Evolutionary conservation across 1,284 basidiomycete genomes (phyloP).

Genomic region (Takashimella tepidaria): DNA sequence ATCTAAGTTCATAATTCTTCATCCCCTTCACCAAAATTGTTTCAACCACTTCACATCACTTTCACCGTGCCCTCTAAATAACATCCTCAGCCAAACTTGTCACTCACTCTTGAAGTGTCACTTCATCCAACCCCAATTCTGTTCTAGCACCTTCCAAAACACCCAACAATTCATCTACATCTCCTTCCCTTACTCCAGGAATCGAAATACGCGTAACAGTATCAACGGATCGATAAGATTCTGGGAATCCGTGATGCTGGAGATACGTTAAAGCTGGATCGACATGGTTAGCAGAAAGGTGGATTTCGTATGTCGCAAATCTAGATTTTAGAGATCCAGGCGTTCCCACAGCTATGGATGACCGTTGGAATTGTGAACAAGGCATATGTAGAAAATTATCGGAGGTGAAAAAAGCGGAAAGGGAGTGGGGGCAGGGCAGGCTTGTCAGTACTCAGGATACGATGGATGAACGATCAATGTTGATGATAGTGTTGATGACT

Average conservation of each 20-base stretch:
- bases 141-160: constrained; percentile 15
- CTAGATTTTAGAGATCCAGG: constrained; percentile 59
- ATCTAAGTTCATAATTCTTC: too few relatives aligned
- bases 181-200: constrained; percentile 26
- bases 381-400: too few relatives aligned
- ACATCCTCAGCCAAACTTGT: too few relatives aligned
- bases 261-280: constrained; percentile 58
- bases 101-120: constrained; percentile 38
- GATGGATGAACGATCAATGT: neutral
- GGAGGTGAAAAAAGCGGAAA: too few relatives aligned
- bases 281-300: constrained; percentile 62
- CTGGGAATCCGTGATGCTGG: constrained; percentile 58
- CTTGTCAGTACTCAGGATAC: too few relatives aligned
- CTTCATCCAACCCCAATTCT: constrained; percentile 15
- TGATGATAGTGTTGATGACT: constrained; percentile 26
- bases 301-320: constrained; percentile 70
- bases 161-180: constrained; percentile 20
- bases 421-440: neutral
- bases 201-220: constrained; percentile 29
- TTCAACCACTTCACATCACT: too few relatives aligned
- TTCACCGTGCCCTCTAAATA: too few relatives aligned
- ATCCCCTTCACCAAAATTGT: too few relatives aligned
- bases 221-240: constrained; percentile 40
- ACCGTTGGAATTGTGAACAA: too few relatives aligned
- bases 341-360: constrained; percentile 63